Percentiles rank a stretch among this genome's conserved stretches.
phyloP scores from a whole-genome alignment of 2,329 filamentous ascomycete species.

The Hirsutella minnesotensis region DNA sequence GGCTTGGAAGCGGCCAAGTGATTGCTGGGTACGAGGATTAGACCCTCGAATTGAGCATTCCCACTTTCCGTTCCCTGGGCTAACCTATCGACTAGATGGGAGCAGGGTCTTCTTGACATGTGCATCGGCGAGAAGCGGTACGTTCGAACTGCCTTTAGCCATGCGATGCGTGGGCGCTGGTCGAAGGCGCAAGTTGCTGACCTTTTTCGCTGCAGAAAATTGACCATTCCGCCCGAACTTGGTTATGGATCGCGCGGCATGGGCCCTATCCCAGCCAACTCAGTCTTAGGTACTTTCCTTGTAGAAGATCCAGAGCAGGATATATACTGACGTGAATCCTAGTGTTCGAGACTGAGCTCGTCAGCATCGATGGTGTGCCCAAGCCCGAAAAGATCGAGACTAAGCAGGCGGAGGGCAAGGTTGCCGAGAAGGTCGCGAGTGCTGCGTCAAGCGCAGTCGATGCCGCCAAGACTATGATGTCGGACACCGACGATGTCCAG shows the following conservation, averaged over 20 bases:
- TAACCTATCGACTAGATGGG: constrained; percentile 49
- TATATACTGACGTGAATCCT: constrained; percentile 8
- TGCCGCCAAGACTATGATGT: constrained; percentile 35
- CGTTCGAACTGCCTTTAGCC: no score
- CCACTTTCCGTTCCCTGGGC: neutral
- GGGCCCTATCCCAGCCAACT: constrained; percentile 73
- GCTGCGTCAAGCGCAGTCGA: constrained; percentile 13
- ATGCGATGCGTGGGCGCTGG: no score
- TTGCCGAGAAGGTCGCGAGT: constrained; percentile 11
- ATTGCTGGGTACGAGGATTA: constrained; percentile 61
- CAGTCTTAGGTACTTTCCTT: constrained; percentile 52
- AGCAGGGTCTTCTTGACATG: constrained; percentile 82
- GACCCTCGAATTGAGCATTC: neutral
- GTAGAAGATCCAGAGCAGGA: neutral
- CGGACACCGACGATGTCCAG: constrained; percentile 42
- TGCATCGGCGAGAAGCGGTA: constrained; percentile 83
- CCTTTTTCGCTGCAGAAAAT: constrained; percentile 35
- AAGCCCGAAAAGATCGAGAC: constrained; percentile 23
- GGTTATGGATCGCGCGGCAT: constrained; percentile 68
- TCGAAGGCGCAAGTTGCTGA: constrained; percentile 1
- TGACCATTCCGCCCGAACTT: constrained; percentile 80
- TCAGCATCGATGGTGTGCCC: constrained; percentile 66
- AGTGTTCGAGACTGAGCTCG: constrained; percentile 87
- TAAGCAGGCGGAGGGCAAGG: constrained; percentile 11
- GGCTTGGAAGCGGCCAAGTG: constrained; percentile 67